Evolutionary conservation across 805 yeast species (phyloP), one percentile per base, ranked within the genome.

Genomic region (Saccharomycopsis babjevae): DNA sequence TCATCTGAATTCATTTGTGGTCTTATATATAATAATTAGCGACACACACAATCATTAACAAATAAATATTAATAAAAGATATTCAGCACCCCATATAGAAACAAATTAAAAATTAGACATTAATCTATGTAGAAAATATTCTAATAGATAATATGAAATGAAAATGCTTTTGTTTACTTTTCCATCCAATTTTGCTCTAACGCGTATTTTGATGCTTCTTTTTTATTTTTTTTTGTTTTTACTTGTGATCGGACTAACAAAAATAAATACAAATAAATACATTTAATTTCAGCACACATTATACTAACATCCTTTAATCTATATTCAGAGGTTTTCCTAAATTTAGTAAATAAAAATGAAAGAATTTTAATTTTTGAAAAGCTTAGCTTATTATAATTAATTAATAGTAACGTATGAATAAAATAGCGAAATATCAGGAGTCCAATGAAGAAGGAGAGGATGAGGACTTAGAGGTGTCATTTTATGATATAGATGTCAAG

Each of bases 391-490:
- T 1, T 40, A 13, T 16, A n/a, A 40, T n/a, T 40, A 5, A 34
- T 54, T 57, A 15, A 32, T 62, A 1, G 58, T 32, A n/a, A 57
- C 18, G 54, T 62, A 60, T 46, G 52, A 46, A 25, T 25, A 46
- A 46, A 22, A 46, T 46, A 22, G 52, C 52, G 15, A 22, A 46
- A 11, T 46, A 46, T 46, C 52, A 25, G n/a, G 52, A 46, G 32
- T 46, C 52, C 16, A 57, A 56, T 20, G 63, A 62, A 32, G 43
- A 56, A 18, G 65, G 61, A 8, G 36, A 25, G 1, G 65, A 62
- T 11, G 52, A 32, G 20, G 61, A 62, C 43, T 28, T 62, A n/a
- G 65, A 62, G 36, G 57, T 60, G 7, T 62, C 65, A 34, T 62
- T 62, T 54, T 55, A 36, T 40, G 30, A 57, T n/a, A 39, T 62